These are phyloP conservation scores for Phytophthora parvispora DNA, from an alignment of 352 stramenopile genomes.

Conservation along the genomic window DNA sequence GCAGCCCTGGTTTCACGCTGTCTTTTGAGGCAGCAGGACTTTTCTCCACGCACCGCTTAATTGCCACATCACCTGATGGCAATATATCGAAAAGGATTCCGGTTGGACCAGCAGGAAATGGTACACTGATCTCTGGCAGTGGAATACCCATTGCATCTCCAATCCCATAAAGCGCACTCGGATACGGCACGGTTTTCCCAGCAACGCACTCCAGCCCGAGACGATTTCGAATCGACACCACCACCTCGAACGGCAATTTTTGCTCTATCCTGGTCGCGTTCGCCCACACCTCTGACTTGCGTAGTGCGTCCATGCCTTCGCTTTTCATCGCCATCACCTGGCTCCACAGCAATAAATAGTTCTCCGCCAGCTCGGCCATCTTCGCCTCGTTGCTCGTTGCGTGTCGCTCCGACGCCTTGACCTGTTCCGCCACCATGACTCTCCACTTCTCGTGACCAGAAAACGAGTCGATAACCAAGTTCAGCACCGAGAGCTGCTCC, in stretches of 20 bases:
- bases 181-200: slow-evolving; percentile 48
- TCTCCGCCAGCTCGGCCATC: slow-evolving; percentile 52
- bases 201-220: slow-evolving; percentile 57
- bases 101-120: slow-evolving; percentile 70
- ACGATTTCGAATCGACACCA: slow-evolving; percentile 85
- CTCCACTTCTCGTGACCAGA: slow-evolving; percentile 80
- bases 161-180: slow-evolving; percentile 71
- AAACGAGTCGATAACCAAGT: slow-evolving; percentile 82
- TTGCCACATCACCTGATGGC: slow-evolving; percentile 47
- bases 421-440: slow-evolving; percentile 72
- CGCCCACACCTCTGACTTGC: slow-evolving; percentile 71
- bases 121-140: slow-evolving; percentile 83
- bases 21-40: slow-evolving; percentile 72
- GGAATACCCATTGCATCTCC: slow-evolving; percentile 83
- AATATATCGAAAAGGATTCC: slow-evolving; percentile 71
- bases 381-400: slow-evolving; percentile 55
- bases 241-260: slow-evolving; percentile 76
- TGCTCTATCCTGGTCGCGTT: slow-evolving; percentile 71
- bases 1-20: slow-evolving; percentile 73
- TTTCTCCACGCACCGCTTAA: slow-evolving; percentile 58
- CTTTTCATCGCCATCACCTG: slow-evolving; percentile 73
- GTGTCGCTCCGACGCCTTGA: slow-evolving; percentile 67
- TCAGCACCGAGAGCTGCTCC: slow-evolving; percentile 86
- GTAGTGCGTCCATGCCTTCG: slow-evolving; percentile 65
- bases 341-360: slow-evolving; percentile 84